Base-by-base conservation (phyloP, 805 yeast genomes). In the Wickerhamiella hasegawae region DNA sequence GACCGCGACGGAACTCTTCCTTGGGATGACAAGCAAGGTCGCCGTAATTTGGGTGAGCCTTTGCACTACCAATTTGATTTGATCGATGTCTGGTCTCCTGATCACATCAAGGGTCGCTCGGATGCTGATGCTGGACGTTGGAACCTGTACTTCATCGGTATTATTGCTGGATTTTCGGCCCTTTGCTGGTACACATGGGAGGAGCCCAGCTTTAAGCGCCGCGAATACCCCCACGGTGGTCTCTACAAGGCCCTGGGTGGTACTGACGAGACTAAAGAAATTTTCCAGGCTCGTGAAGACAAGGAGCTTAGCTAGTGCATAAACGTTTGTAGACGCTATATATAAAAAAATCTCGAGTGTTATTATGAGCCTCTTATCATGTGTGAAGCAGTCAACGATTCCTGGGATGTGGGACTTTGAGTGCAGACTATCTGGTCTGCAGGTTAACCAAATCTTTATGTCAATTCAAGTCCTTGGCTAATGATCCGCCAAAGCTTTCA, bases 1-100 rank as follows among this genome's bases (percentile, higher is more conserved):
- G 57, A 63, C 47, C 72, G 75, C 54, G 76, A 71, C 52, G 92
- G 90, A 31, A 73, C 77, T 51, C 64, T 58, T 41, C 73, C 70
- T 50, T 81, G 75, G 57, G 90, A 80, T 53, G 87, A 80, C 54
- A 79, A 63, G 47, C 92, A 80, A 58, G 70, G 75, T 55, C 70
- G 87, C 61, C 73, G 92, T 59, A 80, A 81, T 62, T 63, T 69
- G 44, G 68, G 71, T 44, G 84, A 81, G 42, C 80, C 83, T 12
- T 55, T 80, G 44, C 74, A 73, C 53, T 71, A 73, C 37, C 71
- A 74, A 47, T 78, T 75, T 45, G 94, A 81, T 51, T 60, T 70
- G 55, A 64, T 74, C 50, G 85, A 81, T 55, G 67, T 79, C 65
- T 81, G 93, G 93, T 70, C 93, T 6, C 90, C 93, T 10, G 92